Conservation (phyloP, 768 basidiomycete genomes). For the Leccinum sublutescens region DNA sequence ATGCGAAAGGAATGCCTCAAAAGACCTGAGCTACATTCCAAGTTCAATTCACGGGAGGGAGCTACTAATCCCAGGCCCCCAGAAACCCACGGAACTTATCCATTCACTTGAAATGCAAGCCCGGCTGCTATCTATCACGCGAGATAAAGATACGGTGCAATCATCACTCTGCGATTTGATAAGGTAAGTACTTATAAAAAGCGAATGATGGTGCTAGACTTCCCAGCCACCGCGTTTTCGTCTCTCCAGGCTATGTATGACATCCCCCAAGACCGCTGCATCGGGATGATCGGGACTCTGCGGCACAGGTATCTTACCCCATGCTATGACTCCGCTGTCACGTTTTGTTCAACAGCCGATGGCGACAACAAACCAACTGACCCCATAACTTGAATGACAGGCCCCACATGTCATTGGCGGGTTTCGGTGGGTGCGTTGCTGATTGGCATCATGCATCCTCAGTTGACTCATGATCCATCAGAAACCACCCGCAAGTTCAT, state of each 20-base stretch:
- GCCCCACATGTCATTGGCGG: neutral
- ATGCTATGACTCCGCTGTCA: neutral
- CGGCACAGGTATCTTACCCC: neutral
- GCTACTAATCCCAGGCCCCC: neutral
- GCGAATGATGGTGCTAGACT: neutral
- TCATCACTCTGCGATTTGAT: neutral
- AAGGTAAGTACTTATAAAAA: neutral
- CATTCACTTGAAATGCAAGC: neutral
- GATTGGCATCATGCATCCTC: neutral
- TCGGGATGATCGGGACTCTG: neutral
- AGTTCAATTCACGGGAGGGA: neutral
- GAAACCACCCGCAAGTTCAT: conserved; percentile 8
- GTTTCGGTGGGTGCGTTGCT: conserved; percentile 6
- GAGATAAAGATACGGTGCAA: neutral
- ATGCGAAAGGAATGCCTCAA: neutral
- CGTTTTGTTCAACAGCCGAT: neutral
- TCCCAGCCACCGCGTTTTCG: neutral
- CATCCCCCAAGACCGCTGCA: neutral
- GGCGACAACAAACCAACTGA: neutral
- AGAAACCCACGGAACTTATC: neutral
- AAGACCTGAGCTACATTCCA: neutral
- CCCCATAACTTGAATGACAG: neutral
- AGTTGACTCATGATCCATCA: neutral
- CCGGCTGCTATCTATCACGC: neutral
- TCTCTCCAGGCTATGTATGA: neutral